A percentile compares a stretch with the other conserved stretches of the same genome.
Evolutionary conservation across 2,329 filamentous ascomycete genomes (phyloP).

Genomic region (Cladosporium sp.): DNA sequence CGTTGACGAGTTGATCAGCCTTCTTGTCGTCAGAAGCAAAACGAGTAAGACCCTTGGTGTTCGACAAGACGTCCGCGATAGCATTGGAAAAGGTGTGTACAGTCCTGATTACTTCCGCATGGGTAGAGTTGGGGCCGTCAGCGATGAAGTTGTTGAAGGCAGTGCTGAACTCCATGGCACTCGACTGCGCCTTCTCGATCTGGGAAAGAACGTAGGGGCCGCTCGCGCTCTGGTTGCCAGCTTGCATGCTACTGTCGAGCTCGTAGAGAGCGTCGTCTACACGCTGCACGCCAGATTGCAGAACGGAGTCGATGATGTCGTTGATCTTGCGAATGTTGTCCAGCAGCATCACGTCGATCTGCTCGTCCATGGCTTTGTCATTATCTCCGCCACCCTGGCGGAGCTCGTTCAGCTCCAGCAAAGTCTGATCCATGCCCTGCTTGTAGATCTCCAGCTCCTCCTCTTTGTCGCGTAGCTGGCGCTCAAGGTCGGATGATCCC

Average conservation of each 20-base stretch:
- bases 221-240: constrained; percentile 95
- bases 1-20: constrained; percentile 74
- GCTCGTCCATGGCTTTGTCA: constrained; percentile 76
- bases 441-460: constrained; percentile 98
- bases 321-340: constrained; percentile 89
- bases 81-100: constrained; percentile 86
- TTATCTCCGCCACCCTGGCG: constrained; percentile 56
- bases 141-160: constrained; percentile 98
- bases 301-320: constrained; percentile 92
- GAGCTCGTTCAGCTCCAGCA: constrained; percentile 86
- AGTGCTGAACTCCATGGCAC: constrained; percentile 93
- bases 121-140: constrained; percentile 84
- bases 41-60: constrained; percentile 89
- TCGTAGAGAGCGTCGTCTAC: constrained; percentile 97
- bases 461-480: constrained; percentile 84
- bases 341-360: constrained; percentile 83
- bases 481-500: constrained; percentile 78
- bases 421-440: constrained; percentile 91
- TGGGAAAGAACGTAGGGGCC: constrained; percentile 92
- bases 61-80: constrained; percentile 87
- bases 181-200: constrained; percentile 92
- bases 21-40: constrained; percentile 96
- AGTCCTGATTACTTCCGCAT: constrained; percentile 86
- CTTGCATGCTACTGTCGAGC: constrained; percentile 95
- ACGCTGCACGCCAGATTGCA: constrained; percentile 85